Conservation (phyloP, 1,284 basidiomycete genomes). For the Leccinum griseonigrum region DNA sequence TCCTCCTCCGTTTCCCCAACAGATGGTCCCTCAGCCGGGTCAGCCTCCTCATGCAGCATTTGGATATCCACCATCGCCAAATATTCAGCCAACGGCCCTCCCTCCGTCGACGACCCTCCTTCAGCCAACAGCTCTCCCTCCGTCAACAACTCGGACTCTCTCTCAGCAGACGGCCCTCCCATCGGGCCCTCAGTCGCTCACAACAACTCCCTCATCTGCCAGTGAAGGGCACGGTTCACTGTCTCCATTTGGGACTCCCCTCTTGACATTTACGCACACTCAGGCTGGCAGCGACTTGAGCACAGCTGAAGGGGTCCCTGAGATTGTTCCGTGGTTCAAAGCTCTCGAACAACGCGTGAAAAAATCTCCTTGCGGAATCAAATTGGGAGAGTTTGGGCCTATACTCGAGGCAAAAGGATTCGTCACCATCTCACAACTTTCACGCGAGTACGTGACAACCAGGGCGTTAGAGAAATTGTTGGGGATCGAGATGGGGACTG, state of each 20-base stretch:
- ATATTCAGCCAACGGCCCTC: neutral
- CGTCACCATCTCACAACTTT: neutral
- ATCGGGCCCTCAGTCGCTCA: too few species aligned
- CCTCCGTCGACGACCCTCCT: neutral
- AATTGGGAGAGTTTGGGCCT: neutral
- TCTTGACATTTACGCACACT: neutral
- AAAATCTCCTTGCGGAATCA: neutral
- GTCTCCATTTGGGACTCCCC: neutral
- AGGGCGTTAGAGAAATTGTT: neutral
- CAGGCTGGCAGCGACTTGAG: neutral
- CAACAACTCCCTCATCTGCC: too few species aligned
- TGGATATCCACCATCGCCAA: neutral
- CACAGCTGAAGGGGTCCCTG: neutral
- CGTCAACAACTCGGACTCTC: too few species aligned
- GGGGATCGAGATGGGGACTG: neutral
- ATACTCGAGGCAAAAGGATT: neutral
- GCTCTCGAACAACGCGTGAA: neutral
- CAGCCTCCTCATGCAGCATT: neutral
- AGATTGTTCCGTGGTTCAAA: neutral
- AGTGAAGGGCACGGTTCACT: too few species aligned
- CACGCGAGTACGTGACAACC: neutral
- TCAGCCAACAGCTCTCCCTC: neutral
- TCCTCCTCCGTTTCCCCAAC: neutral
- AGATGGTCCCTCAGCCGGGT: neutral
- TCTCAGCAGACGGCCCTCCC: too few species aligned